Conservation (phyloP, 148 eudicot species). For the Diospyros kaki region DNA sequence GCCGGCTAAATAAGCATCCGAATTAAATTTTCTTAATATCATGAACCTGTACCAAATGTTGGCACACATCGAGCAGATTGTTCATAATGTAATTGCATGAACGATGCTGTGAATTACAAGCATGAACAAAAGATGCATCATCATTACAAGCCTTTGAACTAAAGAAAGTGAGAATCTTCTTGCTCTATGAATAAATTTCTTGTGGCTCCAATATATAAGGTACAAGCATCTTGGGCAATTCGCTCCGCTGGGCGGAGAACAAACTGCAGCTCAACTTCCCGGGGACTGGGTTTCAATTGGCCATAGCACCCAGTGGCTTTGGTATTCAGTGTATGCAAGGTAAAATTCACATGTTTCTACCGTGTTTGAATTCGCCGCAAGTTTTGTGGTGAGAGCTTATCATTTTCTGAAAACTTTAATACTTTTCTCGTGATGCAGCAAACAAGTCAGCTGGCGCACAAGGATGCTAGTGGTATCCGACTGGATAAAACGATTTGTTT, state of each 20-base stretch:
- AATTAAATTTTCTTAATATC: neutral
- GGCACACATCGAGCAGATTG: neutral
- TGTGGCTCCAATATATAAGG: conserved; percentile 6
- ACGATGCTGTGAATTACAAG: neutral
- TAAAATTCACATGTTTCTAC: neutral
- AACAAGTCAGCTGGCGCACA: conserved; percentile 70
- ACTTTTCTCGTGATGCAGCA: conserved; percentile 34
- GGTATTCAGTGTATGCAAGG: conserved; percentile 39
- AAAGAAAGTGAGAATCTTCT: neutral
- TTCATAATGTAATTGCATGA: neutral
- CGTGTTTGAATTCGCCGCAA: neutral
- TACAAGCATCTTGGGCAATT: conserved; percentile 36
- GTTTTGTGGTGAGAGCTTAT: neutral
- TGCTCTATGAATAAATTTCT: neutral
- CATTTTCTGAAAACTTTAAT: neutral
- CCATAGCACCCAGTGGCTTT: conserved; percentile 32
- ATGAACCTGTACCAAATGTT: neutral
- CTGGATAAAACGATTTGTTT: conserved; percentile 50
- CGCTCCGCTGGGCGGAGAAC: conserved; percentile 35
- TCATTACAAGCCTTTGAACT: neutral
- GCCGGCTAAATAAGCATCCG: neutral
- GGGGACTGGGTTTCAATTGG: conserved; percentile 37
- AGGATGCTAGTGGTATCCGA: conserved; percentile 54
- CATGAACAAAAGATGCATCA: neutral
- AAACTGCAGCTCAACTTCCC: conserved; percentile 31